A percentile compares a stretch with the other conserved stretches of the same genome.
Conservation (phyloP, 2,329 filamentous ascomycete genomes). For the Sporothrix variecibatus region DNA sequence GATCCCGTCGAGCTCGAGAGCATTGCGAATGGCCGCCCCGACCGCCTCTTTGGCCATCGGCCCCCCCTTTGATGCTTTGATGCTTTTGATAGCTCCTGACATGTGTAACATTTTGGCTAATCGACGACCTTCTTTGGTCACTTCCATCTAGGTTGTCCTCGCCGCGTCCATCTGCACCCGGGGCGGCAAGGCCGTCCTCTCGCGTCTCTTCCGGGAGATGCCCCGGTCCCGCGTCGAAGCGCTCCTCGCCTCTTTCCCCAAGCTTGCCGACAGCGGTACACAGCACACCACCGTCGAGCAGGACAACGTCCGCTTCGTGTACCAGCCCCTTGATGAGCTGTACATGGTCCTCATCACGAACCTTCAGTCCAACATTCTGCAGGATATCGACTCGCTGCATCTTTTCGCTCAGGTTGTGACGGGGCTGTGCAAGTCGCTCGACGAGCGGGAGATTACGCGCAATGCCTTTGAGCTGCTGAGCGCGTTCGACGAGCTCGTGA, state of each 20-base stretch:
- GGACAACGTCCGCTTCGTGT: constrained; percentile 99
- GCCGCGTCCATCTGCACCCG: constrained; percentile 98
- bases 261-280: constrained; percentile 91
- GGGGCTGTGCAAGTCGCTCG: constrained; percentile 92
- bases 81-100: constrained; percentile 15
- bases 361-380: constrained; percentile 97
- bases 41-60: background rate
- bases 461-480: constrained; percentile 96
- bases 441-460: constrained; percentile 91
- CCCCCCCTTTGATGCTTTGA: background rate
- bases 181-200: constrained; percentile 96
- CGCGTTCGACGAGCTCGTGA: constrained; percentile 96
- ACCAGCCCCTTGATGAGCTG: constrained; percentile 97
- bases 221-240: constrained; percentile 95
- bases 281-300: constrained; percentile 99
- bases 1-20: background rate
- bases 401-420: constrained; percentile 96
- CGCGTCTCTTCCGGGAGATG: constrained; percentile 97
- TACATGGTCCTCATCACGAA: constrained; percentile 99
- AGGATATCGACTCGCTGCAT: constrained; percentile 98
- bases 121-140: background rate
- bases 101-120: constrained; percentile 21
- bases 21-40: background rate
- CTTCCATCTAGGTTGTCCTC: constrained; percentile 75
- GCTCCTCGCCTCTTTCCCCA: constrained; percentile 93